Percentiles rank a stretch among this genome's conserved stretches.
Evolutionary conservation across 129 eudicot genomes (phyloP).

Genomic region (Flaveria linearis): DNA sequence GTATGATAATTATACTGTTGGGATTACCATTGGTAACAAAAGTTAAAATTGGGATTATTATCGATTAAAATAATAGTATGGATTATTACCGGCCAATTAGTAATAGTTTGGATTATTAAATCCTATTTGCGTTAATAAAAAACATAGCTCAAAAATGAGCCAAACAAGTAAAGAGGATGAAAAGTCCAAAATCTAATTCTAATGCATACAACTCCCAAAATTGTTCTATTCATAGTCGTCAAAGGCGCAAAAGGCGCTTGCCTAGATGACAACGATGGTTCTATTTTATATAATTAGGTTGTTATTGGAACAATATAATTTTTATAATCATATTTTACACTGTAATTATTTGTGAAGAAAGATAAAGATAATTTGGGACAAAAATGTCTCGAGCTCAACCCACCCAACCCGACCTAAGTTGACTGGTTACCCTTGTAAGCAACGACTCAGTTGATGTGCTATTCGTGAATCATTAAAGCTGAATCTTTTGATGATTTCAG

Average conservation of each 20-base stretch:
- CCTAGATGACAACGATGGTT: background rate
- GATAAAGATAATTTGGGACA: background rate
- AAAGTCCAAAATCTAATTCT: background rate
- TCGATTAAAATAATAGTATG: too few relatives aligned
- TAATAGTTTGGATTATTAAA: too few relatives aligned
- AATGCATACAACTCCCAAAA: background rate
- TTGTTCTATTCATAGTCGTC: background rate
- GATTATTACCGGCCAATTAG: too few relatives aligned
- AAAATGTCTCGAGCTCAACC: background rate
- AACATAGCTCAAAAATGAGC: background rate
- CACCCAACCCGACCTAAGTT: background rate
- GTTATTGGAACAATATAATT: background rate
- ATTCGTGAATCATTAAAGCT: background rate
- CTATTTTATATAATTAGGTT: background rate
- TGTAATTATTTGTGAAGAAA: background rate
- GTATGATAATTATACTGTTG: too few relatives aligned
- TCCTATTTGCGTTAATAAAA: background rate
- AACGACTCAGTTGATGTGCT: background rate
- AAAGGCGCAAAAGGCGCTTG: too few relatives aligned
- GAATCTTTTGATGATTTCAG: slow-evolving; percentile 42
- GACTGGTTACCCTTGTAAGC: background rate
- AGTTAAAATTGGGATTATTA: too few relatives aligned
- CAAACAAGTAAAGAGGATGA: background rate
- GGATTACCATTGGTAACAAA: too few relatives aligned
- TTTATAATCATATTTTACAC: background rate